Evolutionary conservation across 192 early-diverging fungal species (phyloP), one percentile per base, ranked within the genome.

Genomic region (Paraglomus brasilianum): DNA sequence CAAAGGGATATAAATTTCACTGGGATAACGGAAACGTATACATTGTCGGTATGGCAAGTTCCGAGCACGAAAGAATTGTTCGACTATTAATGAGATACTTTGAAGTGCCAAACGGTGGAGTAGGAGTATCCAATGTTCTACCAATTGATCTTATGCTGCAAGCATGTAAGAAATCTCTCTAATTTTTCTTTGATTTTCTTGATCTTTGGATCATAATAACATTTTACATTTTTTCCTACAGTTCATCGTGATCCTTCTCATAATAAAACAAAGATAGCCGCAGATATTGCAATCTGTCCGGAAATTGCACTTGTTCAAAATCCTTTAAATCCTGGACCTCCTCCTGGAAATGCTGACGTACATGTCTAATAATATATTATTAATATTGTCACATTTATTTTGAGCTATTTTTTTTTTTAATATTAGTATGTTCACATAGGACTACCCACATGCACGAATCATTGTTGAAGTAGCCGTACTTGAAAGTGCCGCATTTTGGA

Each of bases 171-270:
- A 47, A 15, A 47, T 11, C 15, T 47, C 46, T 47, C 46, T 47
- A 15, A 11, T 11, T 11, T 47, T 47, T 47, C 46, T 47, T n/a
- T n/a, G n/a, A n/a, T n/a, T n/a, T n/a, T 8, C 46, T 47, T 47
- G 46, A 47, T 15, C 46, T 47, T 47, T 47, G 46, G 46, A 47
- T 47, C 46, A 15, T 47, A 47, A n/a, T n/a, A n/a, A n/a, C n/a
- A n/a, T n/a, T n/a, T n/a, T n/a, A n/a, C n/a, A n/a, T n/a, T n/a
- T n/a, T n/a, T 47, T 47, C 46, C 46, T 47, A 47, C 15, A 47
- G 46, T 11, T 47, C 46, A 47, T 47, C 15, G 15, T 47, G 46
- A 47, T 47, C 46, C 46, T 11, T 11, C 46, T 47, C 9, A 11
- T 47, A 47, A 11, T 15, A 15, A 15, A 47, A 47, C 8, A 47